phyloP scores from a whole-genome alignment of 345 rosid species.

The Nasturtium officinale region DNA sequence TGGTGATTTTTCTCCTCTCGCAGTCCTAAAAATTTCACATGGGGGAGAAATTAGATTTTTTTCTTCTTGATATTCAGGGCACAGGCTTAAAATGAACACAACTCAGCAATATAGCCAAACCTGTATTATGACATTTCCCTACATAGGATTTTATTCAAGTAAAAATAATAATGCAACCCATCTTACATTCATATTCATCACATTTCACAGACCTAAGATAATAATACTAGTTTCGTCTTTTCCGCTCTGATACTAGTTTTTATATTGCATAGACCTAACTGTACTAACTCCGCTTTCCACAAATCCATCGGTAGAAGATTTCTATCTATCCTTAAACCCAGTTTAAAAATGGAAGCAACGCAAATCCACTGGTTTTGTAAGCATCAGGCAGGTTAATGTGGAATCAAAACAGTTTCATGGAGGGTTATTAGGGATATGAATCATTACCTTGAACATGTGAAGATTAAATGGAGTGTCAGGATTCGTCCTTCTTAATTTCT shows the following conservation, averaged over 20 bases:
- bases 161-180: neutral
- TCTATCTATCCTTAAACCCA: too few species aligned
- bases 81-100: neutral
- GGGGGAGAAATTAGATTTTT: neutral
- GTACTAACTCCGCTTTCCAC: neutral
- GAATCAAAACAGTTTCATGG: neutral
- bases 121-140: neutral
- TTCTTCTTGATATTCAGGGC: neutral
- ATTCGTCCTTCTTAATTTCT: slow-evolving; percentile 77
- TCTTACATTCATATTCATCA: neutral
- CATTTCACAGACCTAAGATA: neutral
- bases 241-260: slow-evolving; percentile 1
- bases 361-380: neutral
- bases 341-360: neutral
- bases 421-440: neutral
- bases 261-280: neutral
- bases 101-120: neutral
- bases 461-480: slow-evolving; percentile 77
- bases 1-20: slow-evolving; percentile 78
- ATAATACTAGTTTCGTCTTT: neutral
- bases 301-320: neutral
- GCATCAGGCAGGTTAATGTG: slow-evolving; percentile 6
- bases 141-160: neutral
- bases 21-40: slow-evolving; percentile 59
- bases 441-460: slow-evolving; percentile 88